These are phyloP conservation scores for Purpureocillium lavendulum DNA, from an alignment of 2,329 filamentous ascomycete species.

Conservation along the genomic window DNA sequence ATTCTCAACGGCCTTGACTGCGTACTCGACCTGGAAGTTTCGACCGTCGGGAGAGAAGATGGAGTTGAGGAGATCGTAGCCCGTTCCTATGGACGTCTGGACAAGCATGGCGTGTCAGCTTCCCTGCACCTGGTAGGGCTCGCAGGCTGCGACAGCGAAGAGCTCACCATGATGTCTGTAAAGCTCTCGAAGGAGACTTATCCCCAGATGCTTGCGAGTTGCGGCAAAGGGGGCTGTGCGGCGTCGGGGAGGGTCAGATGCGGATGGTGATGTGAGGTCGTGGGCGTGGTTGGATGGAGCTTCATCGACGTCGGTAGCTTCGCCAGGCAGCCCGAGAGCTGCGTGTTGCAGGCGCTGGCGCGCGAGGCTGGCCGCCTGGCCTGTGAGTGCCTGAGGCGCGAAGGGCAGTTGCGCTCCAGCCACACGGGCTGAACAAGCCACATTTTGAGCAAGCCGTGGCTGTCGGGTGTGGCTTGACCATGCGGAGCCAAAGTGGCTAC, in stretches of 20 bases:
- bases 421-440: slow-evolving; percentile 6
- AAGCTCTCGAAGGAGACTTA: slow-evolving; percentile 1
- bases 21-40: slow-evolving; percentile 99
- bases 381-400: slow-evolving; percentile 20
- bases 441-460: not conserved
- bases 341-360: slow-evolving; percentile 18
- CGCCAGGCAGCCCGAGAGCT: slow-evolving; percentile 36
- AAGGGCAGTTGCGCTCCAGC: slow-evolving; percentile 9
- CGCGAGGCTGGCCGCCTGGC: slow-evolving; percentile 16
- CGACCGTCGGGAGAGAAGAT: slow-evolving; percentile 98
- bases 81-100: slow-evolving; percentile 98
- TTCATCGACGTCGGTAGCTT: slow-evolving; percentile 12
- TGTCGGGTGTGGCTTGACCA: slow-evolving; percentile 1
- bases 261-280: slow-evolving; percentile 2
- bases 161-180: slow-evolving; percentile 11
- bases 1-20: slow-evolving; percentile 96
- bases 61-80: slow-evolving; percentile 98
- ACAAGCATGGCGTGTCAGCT: slow-evolving; percentile 6
- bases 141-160: not conserved
- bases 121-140: not conserved
- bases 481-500: no score
- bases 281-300: slow-evolving; percentile 19
- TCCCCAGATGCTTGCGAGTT: slow-evolving; percentile 1
- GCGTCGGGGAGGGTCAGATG: not conserved
- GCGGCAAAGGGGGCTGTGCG: not conserved